Conservation (phyloP, 2,329 filamentous ascomycete genomes). For the Tothia fuscella region DNA sequence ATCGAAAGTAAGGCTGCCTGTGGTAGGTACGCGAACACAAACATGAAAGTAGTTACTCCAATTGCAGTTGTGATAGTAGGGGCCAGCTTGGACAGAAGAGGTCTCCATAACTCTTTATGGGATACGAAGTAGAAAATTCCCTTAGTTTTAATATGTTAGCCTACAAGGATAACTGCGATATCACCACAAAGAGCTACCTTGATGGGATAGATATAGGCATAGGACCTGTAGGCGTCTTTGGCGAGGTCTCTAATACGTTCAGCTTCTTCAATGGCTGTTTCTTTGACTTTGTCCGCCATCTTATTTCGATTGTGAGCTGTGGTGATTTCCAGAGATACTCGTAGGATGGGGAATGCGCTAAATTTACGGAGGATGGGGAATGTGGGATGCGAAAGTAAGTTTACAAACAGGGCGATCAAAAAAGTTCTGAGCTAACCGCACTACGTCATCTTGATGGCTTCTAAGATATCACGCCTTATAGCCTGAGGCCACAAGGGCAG, state of each 20-base stretch:
- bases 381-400: too few relatives aligned
- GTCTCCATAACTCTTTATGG: constrained; percentile 47
- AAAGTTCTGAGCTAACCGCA: too few relatives aligned
- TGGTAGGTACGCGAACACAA: constrained; percentile 74
- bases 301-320: too few relatives aligned
- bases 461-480: too few relatives aligned
- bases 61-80: constrained; percentile 58
- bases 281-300: constrained; percentile 41
- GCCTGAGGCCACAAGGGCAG: too few relatives aligned
- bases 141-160: constrained; percentile 23
- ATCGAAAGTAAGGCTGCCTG: constrained; percentile 74
- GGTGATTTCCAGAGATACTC: too few relatives aligned
- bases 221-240: constrained; percentile 58
- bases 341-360: too few relatives aligned
- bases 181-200: constrained; percentile 34
- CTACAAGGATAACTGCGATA: neutral
- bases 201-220: constrained; percentile 77
- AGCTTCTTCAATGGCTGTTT: constrained; percentile 56
- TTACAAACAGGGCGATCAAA: too few relatives aligned
- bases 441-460: too few relatives aligned
- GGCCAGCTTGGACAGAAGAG: constrained; percentile 43
- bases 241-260: constrained; percentile 52
- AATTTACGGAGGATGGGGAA: too few relatives aligned
- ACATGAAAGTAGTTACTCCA: constrained; percentile 68
- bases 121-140: constrained; percentile 49